A percentile compares a stretch with the other conserved stretches of the same genome.
phyloP scores from a whole-genome alignment of 306 rosid genomes.

The Canavalia ensiformis region DNA sequence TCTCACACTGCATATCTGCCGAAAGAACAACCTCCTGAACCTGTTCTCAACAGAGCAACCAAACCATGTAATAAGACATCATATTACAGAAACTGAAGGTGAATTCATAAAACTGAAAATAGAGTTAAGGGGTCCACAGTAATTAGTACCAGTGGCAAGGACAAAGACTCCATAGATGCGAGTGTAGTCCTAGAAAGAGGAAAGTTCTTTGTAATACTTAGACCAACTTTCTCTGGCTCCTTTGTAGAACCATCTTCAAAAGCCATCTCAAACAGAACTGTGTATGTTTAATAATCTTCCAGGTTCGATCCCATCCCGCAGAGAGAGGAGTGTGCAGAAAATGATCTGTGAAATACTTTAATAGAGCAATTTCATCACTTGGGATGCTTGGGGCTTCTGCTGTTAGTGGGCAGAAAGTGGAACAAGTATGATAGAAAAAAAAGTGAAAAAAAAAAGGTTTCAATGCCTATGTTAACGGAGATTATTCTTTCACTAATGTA shows the following conservation, averaged over 20 bases:
- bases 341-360: conserved; percentile 54
- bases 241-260: conserved; percentile 49
- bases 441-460: conserved; percentile 45
- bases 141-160: conserved; percentile 67
- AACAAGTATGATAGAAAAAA: conserved; percentile 24
- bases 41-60: conserved; percentile 50
- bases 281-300: conserved; percentile 36
- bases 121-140: not conserved
- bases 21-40: conserved; percentile 83
- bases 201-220: conserved; percentile 55
- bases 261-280: conserved; percentile 43
- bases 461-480: conserved; percentile 52
- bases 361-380: conserved; percentile 58
- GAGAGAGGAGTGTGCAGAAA: conserved; percentile 47
- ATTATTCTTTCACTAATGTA: conserved; percentile 38
- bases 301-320: conserved; percentile 51
- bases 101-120: not conserved
- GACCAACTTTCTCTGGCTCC: conserved; percentile 51
- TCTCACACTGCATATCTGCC: conserved; percentile 74
- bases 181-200: conserved; percentile 61
- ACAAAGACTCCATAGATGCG: conserved; percentile 73
- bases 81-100: not conserved
- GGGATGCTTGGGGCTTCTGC: conserved; percentile 44
- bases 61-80: not conserved
- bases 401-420: conserved; percentile 46